Conservation (phyloP, 805 yeast species). For the Cyberlindnera sargentensis region DNA sequence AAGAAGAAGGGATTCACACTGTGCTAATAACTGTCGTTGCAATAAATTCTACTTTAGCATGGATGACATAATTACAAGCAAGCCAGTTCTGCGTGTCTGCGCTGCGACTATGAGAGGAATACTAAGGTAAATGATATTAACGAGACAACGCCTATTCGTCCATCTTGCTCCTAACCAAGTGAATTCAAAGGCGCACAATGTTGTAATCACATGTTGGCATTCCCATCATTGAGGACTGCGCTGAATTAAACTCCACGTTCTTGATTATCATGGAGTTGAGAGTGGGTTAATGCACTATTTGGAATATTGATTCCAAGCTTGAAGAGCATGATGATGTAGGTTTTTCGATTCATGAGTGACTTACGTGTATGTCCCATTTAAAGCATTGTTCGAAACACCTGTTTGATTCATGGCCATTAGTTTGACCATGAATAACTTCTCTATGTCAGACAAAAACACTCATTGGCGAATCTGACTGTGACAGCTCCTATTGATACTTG, state of each 20-base stretch:
- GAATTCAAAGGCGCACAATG: conserved; percentile 25
- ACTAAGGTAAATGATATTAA: conserved; percentile 22
- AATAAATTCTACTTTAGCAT: no score
- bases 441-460: conserved; percentile 28
- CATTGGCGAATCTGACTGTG: no score
- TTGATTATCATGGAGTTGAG: conserved; percentile 24
- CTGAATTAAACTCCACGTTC: conserved; percentile 19
- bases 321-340: conserved; percentile 27
- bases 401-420: conserved; percentile 34
- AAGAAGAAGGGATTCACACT: conserved; percentile 30
- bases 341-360: conserved; percentile 34
- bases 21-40: conserved; percentile 12
- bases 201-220: conserved; percentile 27
- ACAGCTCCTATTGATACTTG: no score
- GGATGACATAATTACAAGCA: conserved; percentile 8
- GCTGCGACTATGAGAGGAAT: conserved; percentile 18
- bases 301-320: conserved; percentile 27
- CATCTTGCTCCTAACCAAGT: conserved; percentile 28
- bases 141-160: conserved; percentile 23
- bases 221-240: conserved; percentile 21
- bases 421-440: conserved; percentile 37
- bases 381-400: conserved; percentile 35
- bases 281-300: conserved; percentile 27
- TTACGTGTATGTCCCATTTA: conserved; percentile 38
- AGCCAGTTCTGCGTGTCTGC: conserved; percentile 22